phyloP scores from a whole-genome alignment of 2,329 filamentous ascomycete species.

The Venturia oleaginea region DNA sequence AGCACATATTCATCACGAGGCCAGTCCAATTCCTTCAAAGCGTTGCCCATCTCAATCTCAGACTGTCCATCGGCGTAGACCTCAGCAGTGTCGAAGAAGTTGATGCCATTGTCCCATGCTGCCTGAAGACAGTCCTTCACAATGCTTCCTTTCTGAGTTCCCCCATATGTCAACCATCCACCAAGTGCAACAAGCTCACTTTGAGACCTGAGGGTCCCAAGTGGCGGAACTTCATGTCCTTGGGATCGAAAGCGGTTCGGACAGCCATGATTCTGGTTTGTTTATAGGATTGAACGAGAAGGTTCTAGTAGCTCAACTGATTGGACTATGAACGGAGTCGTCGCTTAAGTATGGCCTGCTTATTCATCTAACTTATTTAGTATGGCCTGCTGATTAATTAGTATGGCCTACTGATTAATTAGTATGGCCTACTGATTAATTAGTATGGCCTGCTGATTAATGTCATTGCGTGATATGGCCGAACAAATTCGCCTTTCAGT shows the following conservation, averaged over 20 bases:
- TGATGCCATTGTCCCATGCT: slow-evolving; percentile 41
- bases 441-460: neutral
- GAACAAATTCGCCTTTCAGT: no score
- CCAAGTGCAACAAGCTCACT: slow-evolving; percentile 43
- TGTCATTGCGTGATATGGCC: no score
- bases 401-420: neutral
- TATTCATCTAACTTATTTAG: neutral
- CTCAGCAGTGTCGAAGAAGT: slow-evolving; percentile 37
- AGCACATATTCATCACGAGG: slow-evolving; percentile 39
- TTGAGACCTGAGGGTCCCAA: slow-evolving; percentile 40
- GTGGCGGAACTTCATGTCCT: slow-evolving; percentile 40
- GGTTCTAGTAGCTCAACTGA: neutral
- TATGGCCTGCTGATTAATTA: neutral
- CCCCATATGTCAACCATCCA: slow-evolving; percentile 39
- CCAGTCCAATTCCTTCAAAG: slow-evolving; percentile 39
- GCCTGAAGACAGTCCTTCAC: slow-evolving; percentile 43
- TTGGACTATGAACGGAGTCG: neutral
- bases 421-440: no score
- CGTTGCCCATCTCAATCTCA: slow-evolving; percentile 49
- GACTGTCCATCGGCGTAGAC: slow-evolving; percentile 25
- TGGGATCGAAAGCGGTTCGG: slow-evolving; percentile 36
- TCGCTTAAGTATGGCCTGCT: neutral
- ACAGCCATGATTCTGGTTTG: slow-evolving; percentile 14
- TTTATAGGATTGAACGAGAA: neutral
- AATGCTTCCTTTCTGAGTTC: slow-evolving; percentile 40